phyloP scores from a whole-genome alignment of 306 rosid species.

The Cicer judaicum region DNA sequence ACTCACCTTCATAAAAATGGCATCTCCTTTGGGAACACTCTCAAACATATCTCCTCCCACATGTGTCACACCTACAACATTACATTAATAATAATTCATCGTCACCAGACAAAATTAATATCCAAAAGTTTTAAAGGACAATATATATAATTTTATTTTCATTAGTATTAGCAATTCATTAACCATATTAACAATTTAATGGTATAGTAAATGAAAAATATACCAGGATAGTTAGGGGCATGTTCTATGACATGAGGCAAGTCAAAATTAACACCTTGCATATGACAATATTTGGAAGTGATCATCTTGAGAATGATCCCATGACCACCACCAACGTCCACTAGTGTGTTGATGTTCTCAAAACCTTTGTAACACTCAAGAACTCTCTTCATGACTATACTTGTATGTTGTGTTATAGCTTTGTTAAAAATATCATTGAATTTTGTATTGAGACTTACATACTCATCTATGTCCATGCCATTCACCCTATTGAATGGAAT shows the following conservation, averaged over 20 bases:
- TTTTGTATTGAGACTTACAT: slow-evolving; percentile 40
- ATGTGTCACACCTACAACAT: slow-evolving; percentile 48
- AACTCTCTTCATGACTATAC: slow-evolving; percentile 41
- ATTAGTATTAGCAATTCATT: too few species aligned
- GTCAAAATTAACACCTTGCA: slow-evolving; percentile 52
- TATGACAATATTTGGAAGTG: slow-evolving; percentile 55
- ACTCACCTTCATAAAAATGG: slow-evolving; percentile 51
- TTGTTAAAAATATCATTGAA: slow-evolving; percentile 59
- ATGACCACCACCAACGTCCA: slow-evolving; percentile 71
- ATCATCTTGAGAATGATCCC: slow-evolving; percentile 57
- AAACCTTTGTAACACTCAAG: slow-evolving; percentile 58
- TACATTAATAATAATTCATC: background rate
- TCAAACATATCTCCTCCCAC: slow-evolving; percentile 58
- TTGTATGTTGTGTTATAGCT: slow-evolving; percentile 49
- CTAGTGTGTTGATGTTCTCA: slow-evolving; percentile 45
- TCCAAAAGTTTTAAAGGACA: too few species aligned
- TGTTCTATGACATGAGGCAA: slow-evolving; percentile 58
- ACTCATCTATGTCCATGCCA: slow-evolving; percentile 55
- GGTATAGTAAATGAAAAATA: background rate
- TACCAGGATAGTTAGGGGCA: slow-evolving; percentile 58
- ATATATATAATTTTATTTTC: too few species aligned
- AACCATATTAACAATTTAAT: too few species aligned
- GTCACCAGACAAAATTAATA: background rate
- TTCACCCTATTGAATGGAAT: slow-evolving; percentile 54
- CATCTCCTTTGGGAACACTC: slow-evolving; percentile 51